These are phyloP conservation scores for Catenaria anguillulae DNA, from an alignment of 371 early-diverging fungal species.

Conservation along the genomic window DNA sequence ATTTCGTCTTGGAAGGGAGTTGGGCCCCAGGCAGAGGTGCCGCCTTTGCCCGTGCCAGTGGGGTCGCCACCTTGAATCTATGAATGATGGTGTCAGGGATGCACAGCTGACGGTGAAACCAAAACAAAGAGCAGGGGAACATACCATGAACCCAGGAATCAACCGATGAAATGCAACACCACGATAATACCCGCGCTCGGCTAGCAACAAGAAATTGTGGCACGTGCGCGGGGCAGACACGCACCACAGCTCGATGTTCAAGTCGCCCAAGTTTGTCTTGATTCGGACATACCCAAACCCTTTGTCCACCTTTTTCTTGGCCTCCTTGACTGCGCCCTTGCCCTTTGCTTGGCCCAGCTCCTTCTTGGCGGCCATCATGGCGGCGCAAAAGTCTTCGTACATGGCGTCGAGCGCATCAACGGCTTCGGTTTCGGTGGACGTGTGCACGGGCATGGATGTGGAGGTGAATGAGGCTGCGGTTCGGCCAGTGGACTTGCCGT, in stretches of 20 bases:
- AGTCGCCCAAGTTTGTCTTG: constrained; percentile 65
- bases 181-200: constrained; percentile 71
- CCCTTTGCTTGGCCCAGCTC: neutral
- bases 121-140: constrained; percentile 1
- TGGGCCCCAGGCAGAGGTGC: constrained; percentile 62
- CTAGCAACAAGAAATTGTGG: constrained; percentile 78
- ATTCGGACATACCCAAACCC: constrained; percentile 55
- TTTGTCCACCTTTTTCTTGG: constrained; percentile 30
- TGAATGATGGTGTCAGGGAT: neutral
- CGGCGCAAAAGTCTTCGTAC: constrained; percentile 32
- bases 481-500: constrained; percentile 32
- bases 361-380: neutral
- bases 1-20: constrained; percentile 74
- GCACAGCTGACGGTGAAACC: neutral
- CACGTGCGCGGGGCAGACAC: constrained; percentile 70
- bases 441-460: constrained; percentile 56
- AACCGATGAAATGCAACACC: constrained; percentile 65
- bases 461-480: constrained; percentile 78
- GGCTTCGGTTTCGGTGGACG: constrained; percentile 47
- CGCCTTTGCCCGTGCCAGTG: constrained; percentile 78
- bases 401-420: constrained; percentile 71
- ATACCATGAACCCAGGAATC: constrained; percentile 79
- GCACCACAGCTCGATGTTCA: constrained; percentile 74
- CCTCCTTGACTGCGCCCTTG: neutral
- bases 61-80: constrained; percentile 90